Percentiles rank a stretch among this genome's conserved stretches.
Evolutionary conservation across 148 eudicot species (phyloP).

Genomic region (Suaeda aralocaspica): DNA sequence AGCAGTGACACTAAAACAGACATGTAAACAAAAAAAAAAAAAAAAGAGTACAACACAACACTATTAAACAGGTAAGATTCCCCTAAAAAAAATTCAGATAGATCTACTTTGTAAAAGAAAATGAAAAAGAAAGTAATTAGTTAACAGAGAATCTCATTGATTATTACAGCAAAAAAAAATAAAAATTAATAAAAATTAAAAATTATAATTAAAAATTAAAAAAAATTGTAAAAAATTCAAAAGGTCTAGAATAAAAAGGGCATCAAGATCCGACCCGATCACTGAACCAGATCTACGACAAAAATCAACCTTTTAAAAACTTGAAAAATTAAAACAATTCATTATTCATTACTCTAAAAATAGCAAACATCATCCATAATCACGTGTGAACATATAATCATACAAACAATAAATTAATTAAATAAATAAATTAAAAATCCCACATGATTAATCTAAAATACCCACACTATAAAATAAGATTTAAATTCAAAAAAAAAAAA

Average conservation of each 20-base stretch:
- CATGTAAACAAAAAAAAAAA: too few species aligned
- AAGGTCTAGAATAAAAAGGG: neutral
- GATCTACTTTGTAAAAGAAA: neutral
- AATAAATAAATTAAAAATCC: too few species aligned
- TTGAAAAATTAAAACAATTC: too few species aligned
- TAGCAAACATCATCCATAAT: conserved; percentile 5
- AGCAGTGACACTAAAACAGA: too few species aligned
- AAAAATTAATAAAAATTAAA: too few species aligned
- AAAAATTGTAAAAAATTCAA: neutral
- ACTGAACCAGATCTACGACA: conserved; percentile 7
- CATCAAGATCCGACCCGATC: neutral
- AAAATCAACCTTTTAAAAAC: neutral
- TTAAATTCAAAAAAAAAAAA: too few species aligned
- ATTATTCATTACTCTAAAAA: neutral
- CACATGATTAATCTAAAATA: neutral
- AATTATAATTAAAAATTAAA: too few species aligned
- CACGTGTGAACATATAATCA: conserved; percentile 21
- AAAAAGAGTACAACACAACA: too few species aligned
- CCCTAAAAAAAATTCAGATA: neutral
- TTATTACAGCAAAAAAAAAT: neutral
- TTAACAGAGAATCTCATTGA: neutral
- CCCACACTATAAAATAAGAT: too few species aligned
- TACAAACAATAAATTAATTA: too few species aligned
- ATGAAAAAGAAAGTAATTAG: neutral
- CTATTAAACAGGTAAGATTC: too few species aligned